A percentile compares a stretch with the other conserved stretches of the same genome.
These are phyloP conservation scores for Sutorius australiensis DNA, from an alignment of 768 basidiomycete genomes.

Conservation along the genomic window DNA sequence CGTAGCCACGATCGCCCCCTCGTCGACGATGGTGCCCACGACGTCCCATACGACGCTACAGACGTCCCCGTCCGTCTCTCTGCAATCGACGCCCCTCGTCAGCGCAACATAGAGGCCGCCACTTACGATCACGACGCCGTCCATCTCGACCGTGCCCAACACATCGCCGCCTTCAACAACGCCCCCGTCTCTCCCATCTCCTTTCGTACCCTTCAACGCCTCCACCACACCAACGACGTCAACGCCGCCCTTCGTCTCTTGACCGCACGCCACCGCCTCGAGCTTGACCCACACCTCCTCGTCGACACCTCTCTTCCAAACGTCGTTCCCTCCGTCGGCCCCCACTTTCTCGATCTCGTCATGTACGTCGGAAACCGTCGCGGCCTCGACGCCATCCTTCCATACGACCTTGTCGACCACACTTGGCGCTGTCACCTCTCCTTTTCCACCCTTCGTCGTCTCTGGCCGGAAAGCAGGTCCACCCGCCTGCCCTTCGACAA, in stretches of 20 bases:
- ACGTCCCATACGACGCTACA: not conserved
- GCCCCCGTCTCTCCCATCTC: not conserved
- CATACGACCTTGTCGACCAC: not conserved
- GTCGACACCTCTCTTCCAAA: not conserved
- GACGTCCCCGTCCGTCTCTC: not conserved
- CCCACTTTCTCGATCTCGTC: conserved; percentile 1
- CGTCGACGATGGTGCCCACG: not conserved
- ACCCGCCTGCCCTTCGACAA: not conserved
- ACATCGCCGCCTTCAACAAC: not conserved
- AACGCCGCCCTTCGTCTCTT: not conserved
- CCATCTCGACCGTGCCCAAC: not conserved
- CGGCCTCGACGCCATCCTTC: not conserved
- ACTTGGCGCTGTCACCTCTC: not conserved
- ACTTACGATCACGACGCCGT: not conserved
- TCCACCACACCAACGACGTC: too few species aligned
- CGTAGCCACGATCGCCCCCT: not conserved
- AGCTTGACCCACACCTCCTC: not conserved
- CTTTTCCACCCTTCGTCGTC: accelerated
- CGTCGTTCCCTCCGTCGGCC: not conserved
- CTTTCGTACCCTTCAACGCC: not conserved
- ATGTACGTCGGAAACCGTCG: not conserved
- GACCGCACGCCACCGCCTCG: not conserved
- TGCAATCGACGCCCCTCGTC: not conserved
- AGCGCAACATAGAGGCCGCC: not conserved
- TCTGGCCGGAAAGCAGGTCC: not conserved